A percentile compares a stretch with the other conserved stretches of the same genome.
Conservation (phyloP, 257 asterid genomes). For the Penstemon eatonii region DNA sequence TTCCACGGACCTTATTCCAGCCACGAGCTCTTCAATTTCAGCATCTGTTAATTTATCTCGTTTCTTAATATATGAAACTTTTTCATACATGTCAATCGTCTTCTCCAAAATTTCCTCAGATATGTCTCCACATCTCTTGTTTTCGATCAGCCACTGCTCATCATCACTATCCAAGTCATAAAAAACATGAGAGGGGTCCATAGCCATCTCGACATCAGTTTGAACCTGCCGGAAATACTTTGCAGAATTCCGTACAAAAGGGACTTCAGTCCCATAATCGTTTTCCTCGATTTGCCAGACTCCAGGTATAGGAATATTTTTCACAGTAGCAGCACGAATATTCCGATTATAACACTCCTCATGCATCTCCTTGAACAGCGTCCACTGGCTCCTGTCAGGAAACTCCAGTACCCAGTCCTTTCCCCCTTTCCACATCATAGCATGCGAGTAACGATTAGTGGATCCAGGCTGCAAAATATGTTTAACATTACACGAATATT, state of each 20-base stretch:
- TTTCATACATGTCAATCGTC: constrained; percentile 71
- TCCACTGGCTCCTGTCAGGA: constrained; percentile 91
- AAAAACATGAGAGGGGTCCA: constrained; percentile 67
- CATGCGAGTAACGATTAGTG: constrained; percentile 88
- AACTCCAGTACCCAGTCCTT: constrained; percentile 96
- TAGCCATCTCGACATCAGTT: constrained; percentile 89
- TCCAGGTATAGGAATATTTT: constrained; percentile 94
- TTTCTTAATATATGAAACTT: constrained; percentile 63
- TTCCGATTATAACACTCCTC: constrained; percentile 92
- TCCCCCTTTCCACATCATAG: constrained; percentile 99
- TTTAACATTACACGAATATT: constrained; percentile 69
- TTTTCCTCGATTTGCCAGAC: constrained; percentile 71
- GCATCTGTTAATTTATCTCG: constrained; percentile 60
- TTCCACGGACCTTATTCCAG: constrained; percentile 52
- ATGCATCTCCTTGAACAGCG: constrained; percentile 85
- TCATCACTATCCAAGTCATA: constrained; percentile 97
- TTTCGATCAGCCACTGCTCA: constrained; percentile 65
- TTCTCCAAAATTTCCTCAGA: constrained; percentile 79
- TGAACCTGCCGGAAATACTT: constrained; percentile 77
- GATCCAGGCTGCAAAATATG: constrained; percentile 85
- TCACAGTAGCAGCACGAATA: constrained; percentile 94
- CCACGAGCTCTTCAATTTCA: constrained; percentile 64
- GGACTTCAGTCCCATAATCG: constrained; percentile 47
- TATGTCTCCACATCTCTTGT: constrained; percentile 42
- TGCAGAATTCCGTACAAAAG: constrained; percentile 51